Evolutionary conservation across 2,329 filamentous ascomycete genomes (phyloP).

Genomic region (Botrytis paeoniae): DNA sequence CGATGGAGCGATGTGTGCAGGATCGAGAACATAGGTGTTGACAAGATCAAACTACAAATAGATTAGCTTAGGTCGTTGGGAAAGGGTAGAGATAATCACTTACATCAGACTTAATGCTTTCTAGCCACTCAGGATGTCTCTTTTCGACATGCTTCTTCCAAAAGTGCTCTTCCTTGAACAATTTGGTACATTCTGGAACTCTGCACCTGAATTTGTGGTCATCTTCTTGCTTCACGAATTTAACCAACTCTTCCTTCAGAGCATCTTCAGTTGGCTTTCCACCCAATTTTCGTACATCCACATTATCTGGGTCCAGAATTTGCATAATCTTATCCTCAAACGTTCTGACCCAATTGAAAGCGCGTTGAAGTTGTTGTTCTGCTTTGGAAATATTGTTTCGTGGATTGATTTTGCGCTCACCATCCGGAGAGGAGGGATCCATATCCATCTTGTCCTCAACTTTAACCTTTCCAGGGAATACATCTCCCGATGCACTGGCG

Average conservation of each 20-base stretch:
- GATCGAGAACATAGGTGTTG: conserved; percentile 92
- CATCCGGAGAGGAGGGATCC: conserved; percentile 61
- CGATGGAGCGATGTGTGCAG: conserved; percentile 89
- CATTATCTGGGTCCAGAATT: conserved; percentile 83
- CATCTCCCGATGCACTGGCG: conserved; percentile 77
- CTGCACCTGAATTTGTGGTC: conserved; percentile 97
- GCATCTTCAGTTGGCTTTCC: conserved; percentile 85
- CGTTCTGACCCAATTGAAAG: conserved; percentile 98
- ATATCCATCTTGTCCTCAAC: conserved; percentile 53
- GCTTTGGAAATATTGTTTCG: conserved; percentile 63
- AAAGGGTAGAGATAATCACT: conserved; percentile 40
- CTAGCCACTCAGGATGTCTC: conserved; percentile 84
- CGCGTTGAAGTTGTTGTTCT: conserved; percentile 88
- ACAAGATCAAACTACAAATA: conserved; percentile 72
- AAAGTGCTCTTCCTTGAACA: conserved; percentile 96
- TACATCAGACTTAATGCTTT: conserved; percentile 79
- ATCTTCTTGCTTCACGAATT: conserved; percentile 94
- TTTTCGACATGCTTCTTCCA: conserved; percentile 99
- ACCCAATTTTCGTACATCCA: conserved; percentile 85
- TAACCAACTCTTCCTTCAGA: conserved; percentile 77
- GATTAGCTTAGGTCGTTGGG: conserved; percentile 37
- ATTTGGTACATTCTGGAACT: conserved; percentile 90
- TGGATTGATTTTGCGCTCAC: conserved; percentile 67
- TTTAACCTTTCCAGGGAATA: conserved; percentile 81
- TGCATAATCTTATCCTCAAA: conserved; percentile 96